Evolutionary conservation across 2,329 filamentous ascomycete genomes (phyloP).

Genomic region (Ceratocystis cacaofunesta): DNA sequence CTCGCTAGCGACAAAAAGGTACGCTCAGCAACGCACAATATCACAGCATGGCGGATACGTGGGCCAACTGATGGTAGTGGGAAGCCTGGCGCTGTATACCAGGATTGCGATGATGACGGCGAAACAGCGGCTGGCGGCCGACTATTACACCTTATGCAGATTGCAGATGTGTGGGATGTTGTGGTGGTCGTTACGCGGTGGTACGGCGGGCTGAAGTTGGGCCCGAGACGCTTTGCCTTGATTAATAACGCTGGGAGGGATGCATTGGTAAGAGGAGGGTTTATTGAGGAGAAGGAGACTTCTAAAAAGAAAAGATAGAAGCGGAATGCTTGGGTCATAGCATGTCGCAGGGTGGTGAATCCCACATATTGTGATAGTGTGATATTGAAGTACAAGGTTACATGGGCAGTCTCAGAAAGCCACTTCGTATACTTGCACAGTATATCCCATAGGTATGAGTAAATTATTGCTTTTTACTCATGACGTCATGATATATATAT

Average conservation of each 20-base stretch:
- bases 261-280: constrained; percentile 62
- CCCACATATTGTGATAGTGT: no score
- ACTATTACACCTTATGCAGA: constrained; percentile 76
- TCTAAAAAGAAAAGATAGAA: constrained; percentile 29
- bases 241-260: constrained; percentile 82
- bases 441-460: no score
- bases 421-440: no score
- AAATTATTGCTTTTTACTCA: no score
- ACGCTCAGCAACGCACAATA: constrained; percentile 83
- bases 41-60: constrained; percentile 80
- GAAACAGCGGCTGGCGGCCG: constrained; percentile 82
- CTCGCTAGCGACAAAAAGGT: constrained; percentile 71
- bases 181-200: constrained; percentile 88
- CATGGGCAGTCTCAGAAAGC: no score
- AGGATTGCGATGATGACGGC: constrained; percentile 93
- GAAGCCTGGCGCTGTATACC: constrained; percentile 33
- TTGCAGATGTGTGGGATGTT: constrained; percentile 87
- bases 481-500: no score
- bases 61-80: constrained; percentile 35
- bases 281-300: constrained; percentile 39
- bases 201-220: constrained; percentile 85
- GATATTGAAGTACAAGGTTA: no score
- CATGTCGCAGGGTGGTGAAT: no score
- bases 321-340: neutral
- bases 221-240: constrained; percentile 75